Base-by-base conservation (phyloP, 192 early-diverging fungal species). In the Umbelopsis ramanniana region DNA sequence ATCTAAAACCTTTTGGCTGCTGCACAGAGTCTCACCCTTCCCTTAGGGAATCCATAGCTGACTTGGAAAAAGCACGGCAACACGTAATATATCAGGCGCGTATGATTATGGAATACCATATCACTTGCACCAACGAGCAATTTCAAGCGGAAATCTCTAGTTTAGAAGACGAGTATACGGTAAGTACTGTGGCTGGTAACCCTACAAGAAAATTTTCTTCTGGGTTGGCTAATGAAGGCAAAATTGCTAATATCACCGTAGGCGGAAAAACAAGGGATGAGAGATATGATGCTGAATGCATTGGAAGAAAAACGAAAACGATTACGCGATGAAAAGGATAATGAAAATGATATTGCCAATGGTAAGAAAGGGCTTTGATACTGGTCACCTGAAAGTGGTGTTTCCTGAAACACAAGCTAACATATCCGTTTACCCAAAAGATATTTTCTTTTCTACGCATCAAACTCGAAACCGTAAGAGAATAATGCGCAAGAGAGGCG, bases 361-460 rank as follows among this genome's bases (percentile, higher is more conserved):
- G 57, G 57, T 63, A 63, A 19, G 11, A 17, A 38, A 15, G 29
- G 0, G 4, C 7, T n/a, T n/a, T n/a, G n/a, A n/a, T n/a, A n/a
- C n/a, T 37, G 23, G 14, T n/a, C 7, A 19, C 12, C 1, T 35
- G 33, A 29, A 38, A 17, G 6, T 43, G 40, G 8, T 12, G 11
- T 7, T 43, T 43, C 6, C 40, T 43, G 40, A 12, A 29, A 43
- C 40, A 11, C 40, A 43, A 5, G 6, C 11, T 43, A 43, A 43
- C 40, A 29, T 29, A 37, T 0, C 29, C 2, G 24, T 60, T 29
- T n/a, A 63, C 35, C 8, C 0, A 12, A 29, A 29, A 63, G 57
- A 63, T 63, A 63, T 63, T 12, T 63, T 63, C 57, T 63, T 63
- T 38, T 63, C 57, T 6, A 63, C 57, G n/a, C 57, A 63, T 63